Evolutionary conservation across 306 rosid genomes (phyloP), one percentile per base, ranked within the genome.

Genomic region (Castanea mollissima): DNA sequence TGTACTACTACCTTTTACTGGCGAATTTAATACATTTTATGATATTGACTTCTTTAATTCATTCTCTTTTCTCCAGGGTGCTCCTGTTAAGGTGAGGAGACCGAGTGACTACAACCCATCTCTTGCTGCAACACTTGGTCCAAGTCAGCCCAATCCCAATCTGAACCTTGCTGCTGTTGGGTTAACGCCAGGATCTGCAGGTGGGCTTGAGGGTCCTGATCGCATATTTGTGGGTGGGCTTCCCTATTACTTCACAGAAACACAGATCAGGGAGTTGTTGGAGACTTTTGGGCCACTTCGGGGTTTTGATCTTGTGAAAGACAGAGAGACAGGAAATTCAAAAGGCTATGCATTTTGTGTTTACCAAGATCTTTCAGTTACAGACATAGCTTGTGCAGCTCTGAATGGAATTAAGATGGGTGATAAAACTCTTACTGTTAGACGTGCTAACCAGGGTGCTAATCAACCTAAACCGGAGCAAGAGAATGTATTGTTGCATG

Each of bases 181-280:
- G 73, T 86, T 95, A 80, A 88, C 96, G 27, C 98, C 99, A n/a
- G 99, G 99, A 46, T 95, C 99, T 21, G 98, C 99, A 74, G 99
- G 99, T 74, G 99, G 99, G 74, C 97, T 95, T 27, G 99, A 95
- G 89, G 99, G 99, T 34, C 99, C 99, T 76, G 99, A 95, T 83
- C 99, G 99, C 63, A 91, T 95, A 80, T 95, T 95, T 90, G 99
- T 95, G 21, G 99, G 99, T 55, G 99, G 99, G 55, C 92, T 95
- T 56, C 99, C 99, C 54, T 95, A 95, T 76, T 95, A 95, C 90
- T 95, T 95, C 65, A 95, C 98, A 0, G 99, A 95, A 86, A 91
- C 90, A 55, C 99, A 95, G 86, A 92, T 95, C 81, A 88, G 96
- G 75, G 99, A 95, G 89, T 88, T 95, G 80, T 86, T 95, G 31